Base-by-base conservation (phyloP, 345 rosid genomes). In the Aquilaria malaccensis region DNA sequence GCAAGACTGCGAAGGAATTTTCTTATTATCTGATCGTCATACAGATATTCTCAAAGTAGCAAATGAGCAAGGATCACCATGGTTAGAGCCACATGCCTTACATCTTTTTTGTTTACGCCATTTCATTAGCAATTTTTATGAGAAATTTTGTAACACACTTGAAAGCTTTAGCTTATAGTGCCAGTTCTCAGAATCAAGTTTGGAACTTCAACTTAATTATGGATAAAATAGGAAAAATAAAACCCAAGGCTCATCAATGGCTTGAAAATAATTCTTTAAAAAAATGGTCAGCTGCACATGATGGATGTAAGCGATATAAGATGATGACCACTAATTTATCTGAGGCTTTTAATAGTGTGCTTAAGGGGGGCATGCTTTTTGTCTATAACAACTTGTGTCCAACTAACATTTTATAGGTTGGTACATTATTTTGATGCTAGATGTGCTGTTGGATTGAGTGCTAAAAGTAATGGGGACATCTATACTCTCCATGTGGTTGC, bases 61-160 rank as follows among this genome's bases (percentile, higher is more conserved):
- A 31, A 56, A 56, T 13, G 45, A 56, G 41, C 11, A 32, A 5
- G 29, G 46, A 2, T 57, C 31, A 3, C 13, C 31, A 41, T 57
- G 60, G 60, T 0, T 33, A 57, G 48, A 56, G n/a, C 60, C 60
- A n/a, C 22, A 32, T 32, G 45, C 45, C 37, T 56, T 56, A 32
- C 59, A 56, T 56, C 59, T 2, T 3, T 56, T 32, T 33, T 56
- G 59, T 31, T 33, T 56, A 13, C 11, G 45, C 11, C 59, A 56
- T 37, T 56, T 22, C 29, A 52, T 52, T 1, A 12, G 33, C 15
- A 52, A 22, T 11, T 52, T 52, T 22, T 2, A 52, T 29, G 29
- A n/a, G 2, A 22, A 52, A 52, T 52, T 52, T 22, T 22, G 13
- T 1, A 22, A 50, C 52, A 11, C 52, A 13, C 15, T 50, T 13